These are phyloP conservation scores for Phytophthora colocasiae DNA, from an alignment of 352 stramenopile species.

Conservation along the genomic window DNA sequence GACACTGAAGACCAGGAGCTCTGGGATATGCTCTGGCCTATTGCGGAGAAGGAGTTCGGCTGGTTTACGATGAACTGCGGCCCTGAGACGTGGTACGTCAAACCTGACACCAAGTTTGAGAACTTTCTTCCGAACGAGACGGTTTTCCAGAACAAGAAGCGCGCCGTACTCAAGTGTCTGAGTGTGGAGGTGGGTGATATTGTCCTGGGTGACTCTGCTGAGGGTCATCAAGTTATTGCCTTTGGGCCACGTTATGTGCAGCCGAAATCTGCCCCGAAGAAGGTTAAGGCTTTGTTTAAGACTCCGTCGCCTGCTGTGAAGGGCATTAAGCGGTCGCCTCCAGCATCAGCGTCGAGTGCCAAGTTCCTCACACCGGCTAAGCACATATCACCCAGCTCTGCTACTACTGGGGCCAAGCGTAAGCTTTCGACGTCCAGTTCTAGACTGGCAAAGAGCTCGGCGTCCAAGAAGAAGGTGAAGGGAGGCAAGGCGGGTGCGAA, in stretches of 20 bases:
- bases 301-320: slow-evolving; percentile 54
- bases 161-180: slow-evolving; percentile 72
- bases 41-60: slow-evolving; percentile 63
- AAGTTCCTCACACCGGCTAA: slow-evolving; percentile 41
- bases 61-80: slow-evolving; percentile 83
- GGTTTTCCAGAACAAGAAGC: slow-evolving; percentile 84
- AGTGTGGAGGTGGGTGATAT: slow-evolving; percentile 56
- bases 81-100: slow-evolving; percentile 77
- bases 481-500: slow-evolving; percentile 34
- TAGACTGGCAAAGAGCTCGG: slow-evolving; percentile 23
- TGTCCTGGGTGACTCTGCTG: slow-evolving; percentile 71
- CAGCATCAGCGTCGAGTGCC: slow-evolving; percentile 18
- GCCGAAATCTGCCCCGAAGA: slow-evolving; percentile 27
- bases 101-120: slow-evolving; percentile 73
- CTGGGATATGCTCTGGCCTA: slow-evolving; percentile 73
- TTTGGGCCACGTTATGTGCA: slow-evolving; percentile 45
- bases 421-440: slow-evolving; percentile 35
- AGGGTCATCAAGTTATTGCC: slow-evolving; percentile 63
- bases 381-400: slow-evolving; percentile 17
- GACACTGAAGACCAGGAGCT: slow-evolving; percentile 45
- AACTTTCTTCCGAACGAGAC: slow-evolving; percentile 80
- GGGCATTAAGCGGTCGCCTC: slow-evolving; percentile 31
- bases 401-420: slow-evolving; percentile 31
- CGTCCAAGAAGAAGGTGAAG: slow-evolving; percentile 41
- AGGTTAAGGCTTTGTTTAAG: slow-evolving; percentile 46